Conservation (phyloP, 257 asterid species). For the Nicotiana knightiana region DNA sequence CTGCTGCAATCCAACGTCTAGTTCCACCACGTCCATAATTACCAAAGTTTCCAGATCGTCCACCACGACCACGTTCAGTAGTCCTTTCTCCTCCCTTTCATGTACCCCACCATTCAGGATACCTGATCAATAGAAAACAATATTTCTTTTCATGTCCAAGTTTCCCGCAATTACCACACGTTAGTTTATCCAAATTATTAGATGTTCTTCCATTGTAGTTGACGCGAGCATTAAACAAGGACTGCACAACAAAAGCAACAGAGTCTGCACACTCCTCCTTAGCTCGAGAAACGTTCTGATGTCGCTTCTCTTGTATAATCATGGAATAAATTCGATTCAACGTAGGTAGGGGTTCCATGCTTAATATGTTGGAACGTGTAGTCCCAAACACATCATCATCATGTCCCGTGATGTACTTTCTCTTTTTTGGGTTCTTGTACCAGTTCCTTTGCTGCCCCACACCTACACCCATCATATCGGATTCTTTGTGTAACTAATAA, state of each 20-base stretch:
- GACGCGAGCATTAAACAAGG: neutral
- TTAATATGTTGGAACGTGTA: neutral
- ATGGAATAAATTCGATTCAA: neutral
- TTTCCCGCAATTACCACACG: neutral
- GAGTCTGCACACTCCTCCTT: neutral
- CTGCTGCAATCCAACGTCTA: neutral
- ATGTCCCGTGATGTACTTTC: neutral
- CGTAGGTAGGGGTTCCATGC: neutral
- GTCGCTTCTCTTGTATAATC: neutral
- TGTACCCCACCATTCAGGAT: neutral
- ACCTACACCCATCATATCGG: neutral
- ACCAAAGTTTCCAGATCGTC: neutral
- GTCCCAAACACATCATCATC: neutral
- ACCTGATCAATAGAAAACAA: too few relatives aligned
- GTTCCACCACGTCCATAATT: neutral
- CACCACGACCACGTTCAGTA: too few relatives aligned
- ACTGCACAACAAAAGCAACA: neutral
- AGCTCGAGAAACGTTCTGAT: neutral
- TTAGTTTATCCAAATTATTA: neutral
- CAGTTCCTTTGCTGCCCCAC: neutral
- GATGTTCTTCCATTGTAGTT: neutral
- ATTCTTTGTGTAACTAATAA: neutral
- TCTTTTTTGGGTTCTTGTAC: neutral
- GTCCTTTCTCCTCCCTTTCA: neutral
- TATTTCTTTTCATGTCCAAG: neutral